Evolutionary conservation across 257 asterid genomes (phyloP).

Genomic region (Anisodus tanguticus): DNA sequence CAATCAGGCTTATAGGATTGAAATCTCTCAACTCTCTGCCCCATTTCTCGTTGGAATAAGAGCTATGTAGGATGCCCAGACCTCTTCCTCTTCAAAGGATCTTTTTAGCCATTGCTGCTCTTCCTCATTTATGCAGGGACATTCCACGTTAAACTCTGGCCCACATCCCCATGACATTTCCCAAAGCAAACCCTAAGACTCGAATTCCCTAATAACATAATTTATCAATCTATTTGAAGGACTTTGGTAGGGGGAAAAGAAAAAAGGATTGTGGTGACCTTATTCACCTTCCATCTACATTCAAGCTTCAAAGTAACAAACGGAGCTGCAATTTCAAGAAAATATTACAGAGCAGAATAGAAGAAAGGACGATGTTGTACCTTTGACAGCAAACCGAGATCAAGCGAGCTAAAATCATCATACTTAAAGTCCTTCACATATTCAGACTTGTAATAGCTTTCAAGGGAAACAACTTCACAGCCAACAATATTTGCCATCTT

Average conservation of each 20-base stretch:
- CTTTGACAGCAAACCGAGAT: slow-evolving; percentile 87
- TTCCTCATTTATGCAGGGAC: neutral
- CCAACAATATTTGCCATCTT: slow-evolving; percentile 99
- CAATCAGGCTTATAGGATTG: neutral
- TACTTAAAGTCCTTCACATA: slow-evolving; percentile 88
- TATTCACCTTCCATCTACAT: slow-evolving; percentile 20
- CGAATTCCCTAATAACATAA: neutral
- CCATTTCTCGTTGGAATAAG: slow-evolving; percentile 18
- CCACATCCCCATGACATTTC: slow-evolving; percentile 23
- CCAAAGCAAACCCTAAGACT: slow-evolving; percentile 1
- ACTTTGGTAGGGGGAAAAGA: neutral
- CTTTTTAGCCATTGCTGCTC: neutral
- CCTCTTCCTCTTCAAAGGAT: neutral
- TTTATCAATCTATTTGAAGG: neutral
- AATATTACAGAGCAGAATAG: slow-evolving; percentile 31
- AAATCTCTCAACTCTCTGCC: slow-evolving; percentile 12
- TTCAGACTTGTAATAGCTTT: slow-evolving; percentile 88
- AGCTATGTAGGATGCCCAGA: slow-evolving; percentile 1
- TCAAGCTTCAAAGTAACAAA: slow-evolving; percentile 10
- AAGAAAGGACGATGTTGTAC: slow-evolving; percentile 50
- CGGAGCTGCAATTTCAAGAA: neutral
- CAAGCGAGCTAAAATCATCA: slow-evolving; percentile 95
- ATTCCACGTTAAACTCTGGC: neutral
- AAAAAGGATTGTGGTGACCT: slow-evolving; percentile 3
- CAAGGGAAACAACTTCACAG: slow-evolving; percentile 98